A percentile compares a stretch with the other conserved stretches of the same genome.
Evolutionary conservation across 495 filamentous ascomycete species (phyloP).

Genomic region (Cenococcum geophilum): DNA sequence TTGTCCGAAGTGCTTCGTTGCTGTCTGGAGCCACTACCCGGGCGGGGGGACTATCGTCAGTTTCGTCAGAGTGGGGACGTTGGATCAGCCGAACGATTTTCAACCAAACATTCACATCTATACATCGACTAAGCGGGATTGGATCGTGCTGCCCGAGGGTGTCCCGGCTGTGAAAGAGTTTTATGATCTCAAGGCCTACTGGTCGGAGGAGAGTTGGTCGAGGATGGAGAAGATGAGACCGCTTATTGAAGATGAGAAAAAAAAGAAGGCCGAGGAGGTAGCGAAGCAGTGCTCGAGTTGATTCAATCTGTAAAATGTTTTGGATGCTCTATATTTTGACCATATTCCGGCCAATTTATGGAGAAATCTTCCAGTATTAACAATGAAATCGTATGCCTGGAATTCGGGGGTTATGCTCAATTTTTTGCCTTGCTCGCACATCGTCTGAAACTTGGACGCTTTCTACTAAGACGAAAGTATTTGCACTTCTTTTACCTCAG

Average conservation of each 20-base stretch:
- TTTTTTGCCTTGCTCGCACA: too few relatives aligned
- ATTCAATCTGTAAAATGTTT: not conserved
- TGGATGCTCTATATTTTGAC: too few relatives aligned
- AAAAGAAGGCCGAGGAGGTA: slow-evolving; percentile 30
- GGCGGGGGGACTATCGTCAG: not conserved
- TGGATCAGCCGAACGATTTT: slow-evolving; percentile 15
- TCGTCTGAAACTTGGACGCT: too few relatives aligned
- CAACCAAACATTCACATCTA: slow-evolving; percentile 29
- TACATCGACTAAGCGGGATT: slow-evolving; percentile 20
- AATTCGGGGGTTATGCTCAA: too few relatives aligned
- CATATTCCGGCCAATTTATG: too few relatives aligned
- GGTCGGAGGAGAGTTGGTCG: slow-evolving; percentile 3
- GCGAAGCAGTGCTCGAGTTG: not conserved
- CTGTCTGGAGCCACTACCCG: slow-evolving; percentile 21
- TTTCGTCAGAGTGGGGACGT: slow-evolving; percentile 27
- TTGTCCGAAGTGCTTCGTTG: slow-evolving; percentile 7
- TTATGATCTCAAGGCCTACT: not conserved
- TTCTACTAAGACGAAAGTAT: too few relatives aligned
- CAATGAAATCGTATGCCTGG: too few relatives aligned
- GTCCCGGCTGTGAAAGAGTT: slow-evolving; percentile 2
- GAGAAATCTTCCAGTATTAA: too few relatives aligned
- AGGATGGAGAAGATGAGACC: slow-evolving; percentile 29
- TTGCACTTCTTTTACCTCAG: too few relatives aligned
- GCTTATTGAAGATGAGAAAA: slow-evolving; percentile 59
- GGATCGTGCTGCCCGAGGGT: slow-evolving; percentile 14